Conservation (phyloP, 768 basidiomycete species). For the Mycena sanguinolenta region DNA sequence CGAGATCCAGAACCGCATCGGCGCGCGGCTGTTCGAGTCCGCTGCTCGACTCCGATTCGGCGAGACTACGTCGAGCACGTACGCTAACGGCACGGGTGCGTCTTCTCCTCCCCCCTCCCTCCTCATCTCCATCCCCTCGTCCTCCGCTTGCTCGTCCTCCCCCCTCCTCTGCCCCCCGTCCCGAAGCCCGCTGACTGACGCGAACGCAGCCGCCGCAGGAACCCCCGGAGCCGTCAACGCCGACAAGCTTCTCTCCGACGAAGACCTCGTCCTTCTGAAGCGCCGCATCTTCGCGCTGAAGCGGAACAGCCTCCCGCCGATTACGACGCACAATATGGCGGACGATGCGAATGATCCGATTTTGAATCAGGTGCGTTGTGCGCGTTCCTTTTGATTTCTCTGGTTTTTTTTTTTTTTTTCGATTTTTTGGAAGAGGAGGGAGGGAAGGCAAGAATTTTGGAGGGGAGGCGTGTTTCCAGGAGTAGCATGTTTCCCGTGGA, state of each 20-base stretch:
- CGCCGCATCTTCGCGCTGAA: constrained; percentile 97
- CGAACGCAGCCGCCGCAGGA: constrained; percentile 32
- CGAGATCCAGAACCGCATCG: constrained; percentile 95
- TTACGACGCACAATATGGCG: constrained; percentile 99
- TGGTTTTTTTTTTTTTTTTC: no score
- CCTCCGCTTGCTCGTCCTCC: no score
- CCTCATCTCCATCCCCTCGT: no score
- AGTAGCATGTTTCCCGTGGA: no score
- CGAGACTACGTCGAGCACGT: no score
- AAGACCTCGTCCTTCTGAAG: constrained; percentile 95
- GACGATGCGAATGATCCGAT: constrained; percentile 95
- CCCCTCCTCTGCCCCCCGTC: no score
- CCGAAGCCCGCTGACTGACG: background rate
- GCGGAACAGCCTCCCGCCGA: constrained; percentile 92
- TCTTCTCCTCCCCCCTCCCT: no score
- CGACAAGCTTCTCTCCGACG: constrained; percentile 84
- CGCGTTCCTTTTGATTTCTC: background rate
- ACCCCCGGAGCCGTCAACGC: constrained; percentile 81
- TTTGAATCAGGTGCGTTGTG: constrained; percentile 72
- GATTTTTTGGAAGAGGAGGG: no score
- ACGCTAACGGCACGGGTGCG: no score
- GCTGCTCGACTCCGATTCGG: constrained; percentile 91
- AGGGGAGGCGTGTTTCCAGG: no score
- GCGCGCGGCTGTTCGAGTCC: constrained; percentile 92
- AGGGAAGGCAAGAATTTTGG: no score